Percentiles rank a stretch among this genome's conserved stretches.
These are phyloP conservation scores for Fusarium sororula DNA, from an alignment of 2,329 filamentous ascomycete species.

Conservation along the genomic window DNA sequence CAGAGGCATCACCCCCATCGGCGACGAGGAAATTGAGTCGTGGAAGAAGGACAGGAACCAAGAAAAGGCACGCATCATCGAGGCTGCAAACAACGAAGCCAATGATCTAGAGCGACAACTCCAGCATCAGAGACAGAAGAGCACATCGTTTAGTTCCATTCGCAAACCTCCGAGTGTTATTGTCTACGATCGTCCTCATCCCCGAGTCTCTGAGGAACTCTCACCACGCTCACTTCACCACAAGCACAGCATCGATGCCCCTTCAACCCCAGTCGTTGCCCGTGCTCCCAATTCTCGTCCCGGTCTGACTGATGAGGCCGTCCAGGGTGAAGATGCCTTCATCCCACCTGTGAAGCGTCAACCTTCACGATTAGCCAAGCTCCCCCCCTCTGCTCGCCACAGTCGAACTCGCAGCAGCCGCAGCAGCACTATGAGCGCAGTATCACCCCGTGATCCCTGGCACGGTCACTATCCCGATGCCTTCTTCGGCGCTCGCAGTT, in stretches of 20 bases:
- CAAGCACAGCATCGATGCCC: slow-evolving; percentile 57
- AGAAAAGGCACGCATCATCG: slow-evolving; percentile 45
- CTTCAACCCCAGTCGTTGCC: slow-evolving; percentile 62
- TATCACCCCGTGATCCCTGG: slow-evolving; percentile 54
- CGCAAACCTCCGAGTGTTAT: slow-evolving; percentile 64
- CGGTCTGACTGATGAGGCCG: slow-evolving; percentile 68
- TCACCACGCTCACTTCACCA: slow-evolving; percentile 44
- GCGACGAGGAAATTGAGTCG: slow-evolving; percentile 72
- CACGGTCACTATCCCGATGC: slow-evolving; percentile 49
- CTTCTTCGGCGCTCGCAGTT: slow-evolving; percentile 44
- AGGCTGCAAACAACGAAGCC: slow-evolving; percentile 14
- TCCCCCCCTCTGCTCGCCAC: slow-evolving; percentile 50
- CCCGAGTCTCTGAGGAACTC: slow-evolving; percentile 43
- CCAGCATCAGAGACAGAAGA: slow-evolving; percentile 40
- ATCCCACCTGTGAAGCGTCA: slow-evolving; percentile 62
- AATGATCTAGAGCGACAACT: slow-evolving; percentile 19
- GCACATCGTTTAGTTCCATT: slow-evolving; percentile 46
- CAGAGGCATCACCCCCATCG: slow-evolving; percentile 68
- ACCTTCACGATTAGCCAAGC: slow-evolving; percentile 63
- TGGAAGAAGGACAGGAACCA: slow-evolving; percentile 60
- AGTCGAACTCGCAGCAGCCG: slow-evolving; percentile 56
- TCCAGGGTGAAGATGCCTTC: slow-evolving; percentile 70
- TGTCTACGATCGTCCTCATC: slow-evolving; percentile 56
- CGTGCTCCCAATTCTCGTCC: slow-evolving; percentile 69
- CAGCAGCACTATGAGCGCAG: slow-evolving; percentile 54